Evolutionary conservation across 306 rosid genomes (phyloP).

Genomic region (Psophocarpus tetragonolobus): DNA sequence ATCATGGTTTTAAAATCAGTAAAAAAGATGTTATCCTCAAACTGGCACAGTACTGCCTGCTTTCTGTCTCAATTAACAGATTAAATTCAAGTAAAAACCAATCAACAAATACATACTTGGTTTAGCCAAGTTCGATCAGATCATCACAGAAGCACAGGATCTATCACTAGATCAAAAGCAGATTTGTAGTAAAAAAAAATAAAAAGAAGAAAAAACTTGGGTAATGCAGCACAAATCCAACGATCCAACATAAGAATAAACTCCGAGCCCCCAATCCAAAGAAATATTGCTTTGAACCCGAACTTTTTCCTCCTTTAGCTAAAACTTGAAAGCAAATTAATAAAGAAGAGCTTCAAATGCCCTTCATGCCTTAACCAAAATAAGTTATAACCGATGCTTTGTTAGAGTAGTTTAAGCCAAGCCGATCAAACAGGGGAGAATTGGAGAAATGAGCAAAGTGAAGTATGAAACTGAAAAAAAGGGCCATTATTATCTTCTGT

Average conservation of each 20-base stretch:
- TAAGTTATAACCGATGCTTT: slow-evolving; percentile 10
- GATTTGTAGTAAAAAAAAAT: too few species aligned
- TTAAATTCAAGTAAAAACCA: not conserved
- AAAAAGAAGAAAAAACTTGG: slow-evolving; percentile 24
- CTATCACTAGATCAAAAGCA: slow-evolving; percentile 29
- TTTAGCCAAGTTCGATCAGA: slow-evolving; percentile 32
- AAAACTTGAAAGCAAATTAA: slow-evolving; percentile 9
- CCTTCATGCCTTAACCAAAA: slow-evolving; percentile 22
- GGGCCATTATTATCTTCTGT: slow-evolving; percentile 28
- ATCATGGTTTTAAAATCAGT: not conserved
- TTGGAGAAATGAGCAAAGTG: not conserved
- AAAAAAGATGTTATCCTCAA: not conserved
- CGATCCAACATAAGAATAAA: not conserved
- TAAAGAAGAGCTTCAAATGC: slow-evolving; percentile 33
- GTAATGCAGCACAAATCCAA: slow-evolving; percentile 32
- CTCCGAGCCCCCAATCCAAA: not conserved
- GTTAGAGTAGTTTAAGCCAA: slow-evolving; percentile 1
- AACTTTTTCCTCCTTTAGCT: slow-evolving; percentile 21
- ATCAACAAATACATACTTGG: not conserved
- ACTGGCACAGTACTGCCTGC: not conserved
- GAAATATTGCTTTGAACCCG: slow-evolving; percentile 14
- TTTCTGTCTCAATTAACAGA: not conserved
- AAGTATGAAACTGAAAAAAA: slow-evolving; percentile 8
- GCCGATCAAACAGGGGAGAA: not conserved
- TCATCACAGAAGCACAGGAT: slow-evolving; percentile 27